Conservation (phyloP, 202 grass and related monocot species). For the Setaria viridis region DNA sequence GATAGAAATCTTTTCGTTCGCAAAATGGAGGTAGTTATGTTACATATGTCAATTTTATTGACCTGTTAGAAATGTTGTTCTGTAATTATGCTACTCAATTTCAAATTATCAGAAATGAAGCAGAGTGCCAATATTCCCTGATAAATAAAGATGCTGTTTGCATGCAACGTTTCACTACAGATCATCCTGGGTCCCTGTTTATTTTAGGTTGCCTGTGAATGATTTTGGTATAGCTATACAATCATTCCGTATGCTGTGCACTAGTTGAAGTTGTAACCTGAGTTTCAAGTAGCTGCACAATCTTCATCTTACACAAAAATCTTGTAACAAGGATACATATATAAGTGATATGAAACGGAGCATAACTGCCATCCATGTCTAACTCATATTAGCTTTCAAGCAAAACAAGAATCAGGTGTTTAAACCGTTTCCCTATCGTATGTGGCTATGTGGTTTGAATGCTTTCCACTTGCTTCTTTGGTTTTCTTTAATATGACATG, state of each 20-base stretch:
- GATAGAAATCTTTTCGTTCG: neutral
- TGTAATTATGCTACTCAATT: neutral
- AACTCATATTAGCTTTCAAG: neutral
- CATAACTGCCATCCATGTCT: neutral
- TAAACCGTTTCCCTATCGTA: neutral
- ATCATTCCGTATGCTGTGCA: neutral
- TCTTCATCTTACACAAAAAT: neutral
- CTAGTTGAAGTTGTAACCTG: neutral
- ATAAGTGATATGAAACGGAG: neutral
- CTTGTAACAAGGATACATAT: neutral
- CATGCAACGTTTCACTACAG: neutral
- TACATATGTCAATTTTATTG: neutral
- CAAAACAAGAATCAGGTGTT: neutral
- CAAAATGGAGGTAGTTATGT: neutral
- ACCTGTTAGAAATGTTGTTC: neutral
- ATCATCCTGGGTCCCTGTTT: neutral
- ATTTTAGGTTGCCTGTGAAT: constrained; percentile 2
- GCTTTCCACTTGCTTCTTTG: too few species aligned
- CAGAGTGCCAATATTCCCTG: neutral
- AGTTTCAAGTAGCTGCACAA: neutral
- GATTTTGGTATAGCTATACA: neutral
- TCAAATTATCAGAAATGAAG: neutral
- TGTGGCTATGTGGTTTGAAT: neutral
- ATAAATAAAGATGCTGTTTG: neutral
- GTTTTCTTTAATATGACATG: too few species aligned